Evolutionary conservation across 2,329 filamentous ascomycete species (phyloP), one percentile per base, ranked within the genome.

Genomic region (Thelonectria rubi): DNA sequence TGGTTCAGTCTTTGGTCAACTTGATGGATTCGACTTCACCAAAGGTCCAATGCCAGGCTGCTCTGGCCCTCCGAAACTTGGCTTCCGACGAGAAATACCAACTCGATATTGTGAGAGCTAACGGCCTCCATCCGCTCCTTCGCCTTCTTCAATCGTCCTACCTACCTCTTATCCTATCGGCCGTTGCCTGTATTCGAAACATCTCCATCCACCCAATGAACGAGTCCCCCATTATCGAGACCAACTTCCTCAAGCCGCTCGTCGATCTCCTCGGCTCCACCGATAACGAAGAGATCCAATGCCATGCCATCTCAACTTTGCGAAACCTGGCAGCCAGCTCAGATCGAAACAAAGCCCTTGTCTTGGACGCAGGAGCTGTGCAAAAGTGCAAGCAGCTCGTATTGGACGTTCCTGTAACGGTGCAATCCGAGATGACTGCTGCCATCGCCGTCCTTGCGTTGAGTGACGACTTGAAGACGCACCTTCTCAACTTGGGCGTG

Each of bases 401-500:
- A 21, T 83, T 99, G 17, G 90, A 96, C 58, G 95, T 98, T 3
- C 93, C 95, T 0, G 85, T 98, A 50, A 94, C 92, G 40, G 95
- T 99, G 2, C 95, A 99, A 76, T 97, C 94, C 2, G 95, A 99
- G 78, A 99, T 99, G 95, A 99, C 95, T 5, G 95, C 95, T n/a
- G 95, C 95, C 1, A 97, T 99, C 77, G 95, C 95, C 39, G 95
- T 99, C 14, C 84, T 99, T 65, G 95, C 95, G 17, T 81, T 99
- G 53, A 97, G 94, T 70, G 95, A 99, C 72, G 95, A 99, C 66
- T 85, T 99, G 60, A 99, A 99, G 80, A 88, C 91, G 5, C 92
- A 97, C 74, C 85, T 99, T 12, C 81, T 99, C 56, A 94, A 92
- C 63, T 85, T 98, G 2, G 95, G 94, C 20, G 94, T 99, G 1